Base-by-base conservation (phyloP, 2,329 filamentous ascomycete genomes). In the Cladosporium sp. region DNA sequence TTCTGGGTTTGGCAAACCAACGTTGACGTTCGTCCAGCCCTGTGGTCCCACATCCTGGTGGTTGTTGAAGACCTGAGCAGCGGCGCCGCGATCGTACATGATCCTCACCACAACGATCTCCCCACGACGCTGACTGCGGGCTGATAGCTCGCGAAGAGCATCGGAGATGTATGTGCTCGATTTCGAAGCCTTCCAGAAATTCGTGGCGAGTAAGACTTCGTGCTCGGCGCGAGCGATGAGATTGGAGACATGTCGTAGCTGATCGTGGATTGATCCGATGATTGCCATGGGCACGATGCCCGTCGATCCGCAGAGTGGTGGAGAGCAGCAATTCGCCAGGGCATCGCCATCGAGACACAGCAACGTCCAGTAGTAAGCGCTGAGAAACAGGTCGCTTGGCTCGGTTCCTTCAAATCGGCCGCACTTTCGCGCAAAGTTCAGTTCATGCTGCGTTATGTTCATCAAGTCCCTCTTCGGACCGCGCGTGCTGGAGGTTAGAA, bases 131-230 rank as follows among this genome's bases (percentile, higher is more conserved):
- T 86, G 87, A 0, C 88, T 89, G 26, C 90, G 84, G 39, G 78
- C 82, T 0, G 90, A 91, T 0, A 93, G 83, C 74, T 93, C 90
- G 21, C 82, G 82, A 58, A 94, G 80, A 0, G 88, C 88, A 72
- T 91, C 84, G 3, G 86, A 90, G 51, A 93, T 83, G 58, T 91
- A 83, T 5, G 81, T 84, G 49, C 89, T 88, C 0, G 90, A 89
- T 10, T 88, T 82, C 0, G 89, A 89, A 49, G 87, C 83, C 66
- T 89, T 85, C 91, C 91, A 93, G 72, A 87, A 91, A 70, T 91
- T 92, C 0, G 91, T 93, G 0, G 88, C 88, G 11, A 93, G 79
- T 64, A 91, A 87, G 0, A 94, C 86, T 71, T 94, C 91, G 36
- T 84, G 84, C 71, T 91, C 83, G 0, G 91, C 91, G 4, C 88